Conservation (phyloP, 331 rosid species). For the Acacia concinna region DNA sequence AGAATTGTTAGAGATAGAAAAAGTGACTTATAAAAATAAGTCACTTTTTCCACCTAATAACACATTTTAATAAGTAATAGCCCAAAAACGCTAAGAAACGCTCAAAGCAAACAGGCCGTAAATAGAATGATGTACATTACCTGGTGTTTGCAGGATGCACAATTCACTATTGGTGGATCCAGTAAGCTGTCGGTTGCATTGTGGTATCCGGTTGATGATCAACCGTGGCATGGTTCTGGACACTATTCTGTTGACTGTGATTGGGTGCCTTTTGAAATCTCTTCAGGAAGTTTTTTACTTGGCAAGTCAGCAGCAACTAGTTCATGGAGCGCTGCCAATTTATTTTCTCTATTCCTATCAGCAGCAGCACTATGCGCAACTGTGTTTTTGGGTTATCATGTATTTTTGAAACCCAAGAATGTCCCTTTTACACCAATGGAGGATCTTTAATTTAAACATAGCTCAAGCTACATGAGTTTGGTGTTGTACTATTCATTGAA, state of each 20-base stretch:
- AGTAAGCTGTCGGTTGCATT: constrained; percentile 93
- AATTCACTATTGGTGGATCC: constrained; percentile 77
- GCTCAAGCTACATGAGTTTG: constrained; percentile 28
- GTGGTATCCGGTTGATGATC: constrained; percentile 82
- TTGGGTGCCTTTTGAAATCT: constrained; percentile 82
- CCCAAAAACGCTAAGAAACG: too few species aligned
- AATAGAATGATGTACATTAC: constrained; percentile 33
- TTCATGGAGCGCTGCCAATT: constrained; percentile 56
- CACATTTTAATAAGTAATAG: too few species aligned
- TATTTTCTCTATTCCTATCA: constrained; percentile 70
- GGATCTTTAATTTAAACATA: constrained; percentile 50
- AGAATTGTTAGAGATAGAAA: too few species aligned
- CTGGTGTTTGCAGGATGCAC: constrained; percentile 76
- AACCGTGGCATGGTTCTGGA: constrained; percentile 92
- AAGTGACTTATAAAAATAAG: too few species aligned
- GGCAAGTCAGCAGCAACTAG: constrained; percentile 39
- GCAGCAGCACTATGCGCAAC: constrained; percentile 70
- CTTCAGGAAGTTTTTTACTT: constrained; percentile 41
- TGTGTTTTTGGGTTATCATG: constrained; percentile 60
- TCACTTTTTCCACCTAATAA: too few species aligned
- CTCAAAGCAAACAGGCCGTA: too few species aligned
- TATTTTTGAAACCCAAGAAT: constrained; percentile 37
- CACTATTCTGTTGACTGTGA: constrained; percentile 90
- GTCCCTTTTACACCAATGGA: constrained; percentile 56
- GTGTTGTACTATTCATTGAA: constrained; percentile 45